phyloP scores from a whole-genome alignment of 331 rosid species.

The Cucumis variabilis region DNA sequence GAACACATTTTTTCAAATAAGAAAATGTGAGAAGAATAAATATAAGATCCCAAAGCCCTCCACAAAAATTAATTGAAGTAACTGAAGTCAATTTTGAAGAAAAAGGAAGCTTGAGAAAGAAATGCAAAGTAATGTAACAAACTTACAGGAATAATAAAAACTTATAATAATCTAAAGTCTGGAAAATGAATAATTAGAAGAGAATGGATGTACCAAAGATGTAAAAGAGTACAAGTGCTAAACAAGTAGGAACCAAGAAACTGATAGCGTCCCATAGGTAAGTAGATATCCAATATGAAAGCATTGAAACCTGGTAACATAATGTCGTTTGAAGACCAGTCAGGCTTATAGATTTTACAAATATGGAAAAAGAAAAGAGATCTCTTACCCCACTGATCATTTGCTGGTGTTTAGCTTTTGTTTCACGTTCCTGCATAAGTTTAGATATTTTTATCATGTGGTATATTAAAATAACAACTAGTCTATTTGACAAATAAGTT shows the following conservation, averaged over 20 bases:
- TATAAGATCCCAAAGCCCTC: neutral
- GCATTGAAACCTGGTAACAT: slow-evolving; percentile 74
- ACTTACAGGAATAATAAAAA: neutral
- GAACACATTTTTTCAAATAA: neutral
- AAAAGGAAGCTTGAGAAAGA: neutral
- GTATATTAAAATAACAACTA: neutral
- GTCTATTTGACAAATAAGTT: neutral
- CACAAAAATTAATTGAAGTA: neutral
- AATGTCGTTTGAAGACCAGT: slow-evolving; percentile 34
- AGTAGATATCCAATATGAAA: slow-evolving; percentile 91
- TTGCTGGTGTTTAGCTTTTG: slow-evolving; percentile 95
- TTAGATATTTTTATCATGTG: slow-evolving; percentile 27
- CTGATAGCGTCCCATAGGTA: slow-evolving; percentile 92
- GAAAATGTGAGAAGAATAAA: neutral
- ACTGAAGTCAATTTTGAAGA: neutral
- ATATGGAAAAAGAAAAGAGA: slow-evolving; percentile 4
- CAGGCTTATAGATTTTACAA: neutral
- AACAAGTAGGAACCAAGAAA: slow-evolving; percentile 86
- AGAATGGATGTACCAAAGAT: slow-evolving; percentile 70
- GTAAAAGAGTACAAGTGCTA: slow-evolving; percentile 79
- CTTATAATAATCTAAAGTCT: neutral
- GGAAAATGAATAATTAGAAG: slow-evolving; percentile 6
- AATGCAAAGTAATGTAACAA: neutral
- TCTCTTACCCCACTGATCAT: slow-evolving; percentile 90
- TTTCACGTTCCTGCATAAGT: slow-evolving; percentile 94